Evolutionary conservation across 495 filamentous ascomycete genomes (phyloP), one percentile per base, ranked within the genome.

Genomic region (Penicillium bialowiezense): DNA sequence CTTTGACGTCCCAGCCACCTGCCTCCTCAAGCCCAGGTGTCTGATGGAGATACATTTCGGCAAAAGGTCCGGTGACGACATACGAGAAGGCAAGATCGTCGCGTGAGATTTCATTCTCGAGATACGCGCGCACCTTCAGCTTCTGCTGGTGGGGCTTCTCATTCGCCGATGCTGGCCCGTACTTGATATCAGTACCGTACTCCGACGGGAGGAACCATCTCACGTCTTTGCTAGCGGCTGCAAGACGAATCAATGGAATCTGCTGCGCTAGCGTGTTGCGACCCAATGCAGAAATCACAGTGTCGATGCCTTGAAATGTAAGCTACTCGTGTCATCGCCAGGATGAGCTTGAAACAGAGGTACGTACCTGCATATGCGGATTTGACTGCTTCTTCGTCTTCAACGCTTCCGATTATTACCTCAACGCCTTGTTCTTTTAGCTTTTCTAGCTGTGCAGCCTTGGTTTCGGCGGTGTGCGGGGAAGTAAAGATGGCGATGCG

Each of bases 141-240:
- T 90, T 89, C 55, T 76, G 66, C 64, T 88, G 85, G 51, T 90
- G 86, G 0, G 86, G 83, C 56, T 76, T 79, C 64, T 88, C 86
- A 26, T 65, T 40, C 18, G 73, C 74, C 44, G 82, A 86, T 29
- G 74, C 69, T 7, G 77, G 69, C 15, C 74, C 67, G 55, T 88
- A 84, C 59, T 85, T 84, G 52, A 89, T 84, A 48, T 89, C 86
- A 0, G 86, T 90, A 48, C 86, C 86, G 56, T 84, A 89, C 59
- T 89, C 86, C 15, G 81, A 86, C 4, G 86, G 85, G 51, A 87
- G 75, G 67, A 89, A 88, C 70, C 81, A 81, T 50, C 80, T 74
- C 15, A 90, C 78, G 33, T 59, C 68, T 1, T 70, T 58, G 13
- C 75, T 74, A 26, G 70, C 70, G 38, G 81, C 78, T 31, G 84